Evolutionary conservation across 495 filamentous ascomycete species (phyloP).

Genomic region (Cryomyces antarcticus): DNA sequence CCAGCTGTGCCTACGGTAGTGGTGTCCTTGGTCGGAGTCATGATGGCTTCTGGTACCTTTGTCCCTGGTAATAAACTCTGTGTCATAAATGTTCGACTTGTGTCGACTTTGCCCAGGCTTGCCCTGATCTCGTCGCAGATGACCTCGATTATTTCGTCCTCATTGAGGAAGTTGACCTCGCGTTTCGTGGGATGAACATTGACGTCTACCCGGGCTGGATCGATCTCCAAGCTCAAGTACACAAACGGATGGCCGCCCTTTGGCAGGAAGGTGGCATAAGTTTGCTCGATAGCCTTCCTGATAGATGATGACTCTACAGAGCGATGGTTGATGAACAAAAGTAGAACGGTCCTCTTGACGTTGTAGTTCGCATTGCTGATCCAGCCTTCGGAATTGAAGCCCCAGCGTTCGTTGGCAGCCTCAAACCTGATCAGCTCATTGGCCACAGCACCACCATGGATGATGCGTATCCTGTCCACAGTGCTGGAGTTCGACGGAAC

Average conservation of each 20-base stretch:
- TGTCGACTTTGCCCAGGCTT: constrained; percentile 74
- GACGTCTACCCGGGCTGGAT: constrained; percentile 84
- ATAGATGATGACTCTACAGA: constrained; percentile 86
- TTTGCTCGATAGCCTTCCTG: constrained; percentile 79
- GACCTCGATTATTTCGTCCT: constrained; percentile 85
- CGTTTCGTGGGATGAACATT: constrained; percentile 97
- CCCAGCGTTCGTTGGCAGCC: constrained; percentile 52
- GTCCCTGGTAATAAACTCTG: constrained; percentile 70
- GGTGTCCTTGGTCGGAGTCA: constrained; percentile 12
- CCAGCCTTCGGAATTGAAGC: constrained; percentile 63
- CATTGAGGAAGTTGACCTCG: constrained; percentile 95
- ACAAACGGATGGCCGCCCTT: constrained; percentile 91
- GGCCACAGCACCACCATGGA: constrained; percentile 70
- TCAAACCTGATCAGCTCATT: constrained; percentile 74
- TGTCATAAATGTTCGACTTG: constrained; percentile 82
- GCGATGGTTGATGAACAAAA: constrained; percentile 95
- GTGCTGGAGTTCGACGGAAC: constrained; percentile 49
- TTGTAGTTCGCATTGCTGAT: constrained; percentile 91
- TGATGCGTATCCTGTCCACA: constrained; percentile 70
- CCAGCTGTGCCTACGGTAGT: not conserved
- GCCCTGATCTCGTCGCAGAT: constrained; percentile 66
- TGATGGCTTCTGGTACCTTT: constrained; percentile 19
- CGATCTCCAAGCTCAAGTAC: constrained; percentile 84
- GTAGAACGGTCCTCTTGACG: constrained; percentile 70
- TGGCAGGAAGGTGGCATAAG: constrained; percentile 73